A percentile compares a stretch with the other conserved stretches of the same genome.
Conservation (phyloP, 192 early-diverging fungal genomes). For the Mortierella alpina region DNA sequence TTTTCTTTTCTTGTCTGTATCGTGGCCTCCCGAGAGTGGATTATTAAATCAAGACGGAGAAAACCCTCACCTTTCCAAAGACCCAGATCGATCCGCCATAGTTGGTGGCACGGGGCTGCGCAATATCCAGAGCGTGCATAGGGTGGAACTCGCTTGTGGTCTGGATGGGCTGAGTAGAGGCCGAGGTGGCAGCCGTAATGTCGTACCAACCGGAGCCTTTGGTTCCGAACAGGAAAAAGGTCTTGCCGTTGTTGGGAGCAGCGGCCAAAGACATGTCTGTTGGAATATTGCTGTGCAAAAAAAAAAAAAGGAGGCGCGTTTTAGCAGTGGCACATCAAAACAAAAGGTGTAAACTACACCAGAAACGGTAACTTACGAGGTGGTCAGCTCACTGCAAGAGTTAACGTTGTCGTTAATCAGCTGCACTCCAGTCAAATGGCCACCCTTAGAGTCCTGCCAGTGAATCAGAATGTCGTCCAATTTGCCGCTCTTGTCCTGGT, state of each 20-base stretch:
- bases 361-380: slow-evolving; percentile 26
- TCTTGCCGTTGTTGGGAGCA: slow-evolving; percentile 31
- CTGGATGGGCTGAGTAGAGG: slow-evolving; percentile 23
- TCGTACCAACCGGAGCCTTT: slow-evolving; percentile 40
- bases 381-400: slow-evolving; percentile 28
- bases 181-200: slow-evolving; percentile 20
- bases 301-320: background rate
- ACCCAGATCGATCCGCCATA: slow-evolving; percentile 37
- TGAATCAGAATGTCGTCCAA: slow-evolving; percentile 41
- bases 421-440: slow-evolving; percentile 46
- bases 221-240: slow-evolving; percentile 49
- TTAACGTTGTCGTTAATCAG: slow-evolving; percentile 38
- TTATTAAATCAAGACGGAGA: too few species aligned
- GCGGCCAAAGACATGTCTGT: slow-evolving; percentile 35
- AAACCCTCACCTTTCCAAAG: slow-evolving; percentile 41
- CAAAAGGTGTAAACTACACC: background rate
- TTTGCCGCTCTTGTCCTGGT: slow-evolving; percentile 18
- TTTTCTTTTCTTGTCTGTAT: too few species aligned
- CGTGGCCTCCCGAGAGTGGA: too few species aligned
- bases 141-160: slow-evolving; percentile 33
- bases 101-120: slow-evolving; percentile 22
- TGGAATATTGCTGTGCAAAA: slow-evolving; percentile 28
- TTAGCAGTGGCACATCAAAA: background rate
- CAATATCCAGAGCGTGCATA: slow-evolving; percentile 30
- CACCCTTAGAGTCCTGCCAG: slow-evolving; percentile 39